These are phyloP conservation scores for Yarrowia sp. DNA, from an alignment of 805 yeast genomes.

Conservation along the genomic window DNA sequence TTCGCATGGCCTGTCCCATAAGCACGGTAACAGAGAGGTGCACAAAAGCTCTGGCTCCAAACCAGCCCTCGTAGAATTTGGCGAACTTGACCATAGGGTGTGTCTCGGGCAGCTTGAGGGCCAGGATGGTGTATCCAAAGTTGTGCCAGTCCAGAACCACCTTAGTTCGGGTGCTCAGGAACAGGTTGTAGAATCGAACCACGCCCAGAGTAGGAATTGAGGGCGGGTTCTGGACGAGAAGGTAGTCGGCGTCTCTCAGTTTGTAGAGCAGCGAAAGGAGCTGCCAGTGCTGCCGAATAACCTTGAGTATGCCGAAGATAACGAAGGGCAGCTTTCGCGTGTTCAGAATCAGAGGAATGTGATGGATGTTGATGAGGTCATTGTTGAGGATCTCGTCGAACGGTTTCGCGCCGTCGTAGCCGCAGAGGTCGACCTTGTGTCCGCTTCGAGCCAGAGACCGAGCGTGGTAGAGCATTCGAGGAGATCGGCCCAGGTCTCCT, in stretches of 20 bases:
- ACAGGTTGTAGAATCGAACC: slow-evolving; percentile 51
- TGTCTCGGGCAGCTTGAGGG: slow-evolving; percentile 53
- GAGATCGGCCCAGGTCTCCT: slow-evolving; percentile 94
- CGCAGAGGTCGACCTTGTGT: slow-evolving; percentile 77
- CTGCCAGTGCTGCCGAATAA: slow-evolving; percentile 51
- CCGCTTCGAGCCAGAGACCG: slow-evolving; percentile 66
- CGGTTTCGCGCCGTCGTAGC: slow-evolving; percentile 48
- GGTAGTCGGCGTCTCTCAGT: slow-evolving; percentile 60
- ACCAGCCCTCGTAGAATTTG: slow-evolving; percentile 57
- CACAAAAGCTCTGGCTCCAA: slow-evolving; percentile 63
- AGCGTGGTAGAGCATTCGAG: slow-evolving; percentile 91
- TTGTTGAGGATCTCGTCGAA: slow-evolving; percentile 34
- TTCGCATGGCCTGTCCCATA: slow-evolving; percentile 60
- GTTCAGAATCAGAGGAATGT: slow-evolving; percentile 35
- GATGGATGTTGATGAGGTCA: slow-evolving; percentile 36
- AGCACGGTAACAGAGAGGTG: slow-evolving; percentile 78
- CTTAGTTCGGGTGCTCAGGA: slow-evolving; percentile 53
- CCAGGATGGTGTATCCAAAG: slow-evolving; percentile 78
- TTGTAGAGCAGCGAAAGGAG: slow-evolving; percentile 51
- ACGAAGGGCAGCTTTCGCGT: slow-evolving; percentile 49
- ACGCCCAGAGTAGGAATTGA: slow-evolving; percentile 76
- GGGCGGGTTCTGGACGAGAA: slow-evolving; percentile 85
- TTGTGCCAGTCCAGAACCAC: slow-evolving; percentile 96
- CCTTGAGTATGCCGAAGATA: slow-evolving; percentile 58
- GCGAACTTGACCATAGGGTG: slow-evolving; percentile 65